Base-by-base conservation (phyloP, 2,329 filamentous ascomycete genomes). In the Apiospora koreana region DNA sequence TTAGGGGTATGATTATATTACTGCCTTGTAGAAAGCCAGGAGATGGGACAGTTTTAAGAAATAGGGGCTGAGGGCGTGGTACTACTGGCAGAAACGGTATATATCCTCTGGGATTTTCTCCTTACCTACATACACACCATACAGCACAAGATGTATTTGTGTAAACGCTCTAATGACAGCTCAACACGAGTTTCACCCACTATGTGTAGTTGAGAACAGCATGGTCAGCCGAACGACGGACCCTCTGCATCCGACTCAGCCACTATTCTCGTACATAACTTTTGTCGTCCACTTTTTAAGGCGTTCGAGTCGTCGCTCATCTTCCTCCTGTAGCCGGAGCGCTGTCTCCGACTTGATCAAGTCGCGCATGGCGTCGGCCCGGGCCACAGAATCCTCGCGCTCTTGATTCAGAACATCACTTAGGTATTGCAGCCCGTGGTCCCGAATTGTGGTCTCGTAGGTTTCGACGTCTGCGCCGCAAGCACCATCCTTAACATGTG, bases 301-400 rank as follows among this genome's bases (percentile, higher is more conserved):
- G 16, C 69, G 42, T 38, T 65, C 71, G 1, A 28, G 21, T 25
- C 35, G 14, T 23, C 58, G 45, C 42, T 69, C 69, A 16, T 50
- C 48, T 25, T 69, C 42, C 72, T 80, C 78, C 70, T 74, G 45
- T 1, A 68, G 71, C 2, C 72, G 75, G 0, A 79, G 71, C 41
- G 65, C 70, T 12, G 58, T 73, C 71, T 79, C 78, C 28, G 75
- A 31, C 2, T 64, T 48, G 65, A 79, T 74, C 31, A 80, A 70
- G 5, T 41, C 48, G 28, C 77, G 75, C 76, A 80, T 75, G 45
- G 78, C 78, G 18, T 77, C 73, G 3, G 78, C 76, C 31, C 77
- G 72, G 16, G 77, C 78, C n/a, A 79, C 69, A 23, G 69, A 64
- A 21, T 78, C 71, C 1, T 65, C n/a, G 10, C 75, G 75, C 71